Percentiles rank a stretch among this genome's conserved stretches.
Conservation (phyloP, 257 asterid species). For the Perilla frutescens region DNA sequence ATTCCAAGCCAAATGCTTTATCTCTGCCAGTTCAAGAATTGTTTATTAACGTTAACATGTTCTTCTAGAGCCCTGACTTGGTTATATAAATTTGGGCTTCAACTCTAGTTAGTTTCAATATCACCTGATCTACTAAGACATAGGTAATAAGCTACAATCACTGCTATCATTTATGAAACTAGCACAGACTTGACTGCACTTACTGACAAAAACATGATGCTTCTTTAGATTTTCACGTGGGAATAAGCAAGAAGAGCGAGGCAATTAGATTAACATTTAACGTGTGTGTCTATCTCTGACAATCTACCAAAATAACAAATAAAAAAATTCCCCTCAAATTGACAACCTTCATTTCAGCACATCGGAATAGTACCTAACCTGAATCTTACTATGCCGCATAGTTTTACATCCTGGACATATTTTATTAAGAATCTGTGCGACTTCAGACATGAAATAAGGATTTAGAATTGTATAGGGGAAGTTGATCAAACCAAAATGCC, state of each 20-base stretch:
- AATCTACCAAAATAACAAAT: conserved; percentile 19
- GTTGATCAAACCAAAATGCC: conserved; percentile 88
- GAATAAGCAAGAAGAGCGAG: conserved; percentile 16
- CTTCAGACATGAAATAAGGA: conserved; percentile 80
- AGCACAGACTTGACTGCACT: conserved; percentile 18
- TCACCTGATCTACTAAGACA: conserved; percentile 26
- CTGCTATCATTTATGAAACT: conserved; percentile 9
- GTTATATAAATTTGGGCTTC: conserved; percentile 8
- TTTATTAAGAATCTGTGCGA: conserved; percentile 73
- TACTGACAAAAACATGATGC: conserved; percentile 1
- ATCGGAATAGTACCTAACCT: conserved; percentile 70
- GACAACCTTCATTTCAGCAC: conserved; percentile 35
- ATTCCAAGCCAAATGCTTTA: not conserved
- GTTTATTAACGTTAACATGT: not conserved
- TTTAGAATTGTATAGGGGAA: conserved; percentile 73
- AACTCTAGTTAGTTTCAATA: conserved; percentile 22
- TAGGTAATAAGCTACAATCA: conserved; percentile 3
- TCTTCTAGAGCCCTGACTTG: conserved; percentile 5
- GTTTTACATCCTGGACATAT: conserved; percentile 93
- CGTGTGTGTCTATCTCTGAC: not conserved
- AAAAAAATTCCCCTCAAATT: conserved; percentile 5
- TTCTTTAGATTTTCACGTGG: conserved; percentile 21
- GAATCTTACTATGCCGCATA: conserved; percentile 49
- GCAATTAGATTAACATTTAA: conserved; percentile 11
- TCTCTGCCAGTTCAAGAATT: not conserved